Evolutionary conservation across 768 basidiomycete genomes (phyloP).

Genomic region (Xerocomellus chrysenteron): DNA sequence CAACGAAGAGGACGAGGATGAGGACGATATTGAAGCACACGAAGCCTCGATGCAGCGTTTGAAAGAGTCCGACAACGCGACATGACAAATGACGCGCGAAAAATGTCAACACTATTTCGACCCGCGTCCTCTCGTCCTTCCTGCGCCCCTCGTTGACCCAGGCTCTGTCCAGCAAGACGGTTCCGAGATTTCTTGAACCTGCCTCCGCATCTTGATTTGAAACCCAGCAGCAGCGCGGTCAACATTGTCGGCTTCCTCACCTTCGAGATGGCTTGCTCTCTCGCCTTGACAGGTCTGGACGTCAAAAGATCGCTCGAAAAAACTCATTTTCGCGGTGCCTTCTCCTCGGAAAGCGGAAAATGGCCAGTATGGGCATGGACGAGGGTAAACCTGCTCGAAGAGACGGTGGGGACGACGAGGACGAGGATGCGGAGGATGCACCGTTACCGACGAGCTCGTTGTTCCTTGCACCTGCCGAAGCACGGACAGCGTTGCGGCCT

Average conservation of each 20-base stretch:
- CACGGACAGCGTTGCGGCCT: constrained; percentile 72
- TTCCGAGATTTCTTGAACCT: constrained; percentile 94
- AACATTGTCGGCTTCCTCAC: constrained; percentile 97
- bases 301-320: constrained; percentile 81
- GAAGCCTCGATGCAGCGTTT: constrained; percentile 90
- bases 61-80: constrained; percentile 94
- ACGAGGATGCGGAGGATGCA: constrained; percentile 60
- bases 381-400: constrained; percentile 48
- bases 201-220: constrained; percentile 80
- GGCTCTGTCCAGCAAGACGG: constrained; percentile 67
- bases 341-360: constrained; percentile 70
- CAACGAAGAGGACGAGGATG: constrained; percentile 91
- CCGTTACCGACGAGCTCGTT: constrained; percentile 68
- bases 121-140: constrained; percentile 33
- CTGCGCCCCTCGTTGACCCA: neutral
- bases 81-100: constrained; percentile 93
- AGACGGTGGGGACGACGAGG: constrained; percentile 49
- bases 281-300: constrained; percentile 84
- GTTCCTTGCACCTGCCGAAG: constrained; percentile 81
- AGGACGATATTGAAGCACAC: constrained; percentile 81
- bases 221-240: constrained; percentile 90
- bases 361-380: constrained; percentile 44
- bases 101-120: constrained; percentile 97
- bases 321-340: constrained; percentile 62
- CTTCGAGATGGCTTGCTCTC: constrained; percentile 94